Evolutionary conservation across 1,139 yeast species (phyloP).

Genomic region (Geotrichum carabidarum): DNA sequence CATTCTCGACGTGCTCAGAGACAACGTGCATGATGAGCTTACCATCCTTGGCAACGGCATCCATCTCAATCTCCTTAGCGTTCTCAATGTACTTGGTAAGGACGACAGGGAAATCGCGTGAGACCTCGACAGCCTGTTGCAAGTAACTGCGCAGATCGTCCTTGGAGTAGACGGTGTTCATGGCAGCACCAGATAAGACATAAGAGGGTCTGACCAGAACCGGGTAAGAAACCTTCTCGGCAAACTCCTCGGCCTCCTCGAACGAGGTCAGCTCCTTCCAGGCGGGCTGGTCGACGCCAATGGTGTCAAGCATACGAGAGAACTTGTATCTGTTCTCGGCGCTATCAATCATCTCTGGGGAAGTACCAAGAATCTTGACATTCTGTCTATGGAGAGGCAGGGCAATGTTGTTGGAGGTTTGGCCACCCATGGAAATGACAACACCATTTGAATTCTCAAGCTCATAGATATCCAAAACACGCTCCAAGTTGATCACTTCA

Average conservation of each 20-base stretch:
- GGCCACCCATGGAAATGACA: slow-evolving; percentile 96
- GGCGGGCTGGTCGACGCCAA: slow-evolving; percentile 90
- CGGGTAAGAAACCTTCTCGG: slow-evolving; percentile 84
- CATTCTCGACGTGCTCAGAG: slow-evolving; percentile 96
- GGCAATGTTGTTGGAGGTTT: slow-evolving; percentile 95
- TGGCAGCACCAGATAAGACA: slow-evolving; percentile 96
- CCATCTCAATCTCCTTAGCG: slow-evolving; percentile 95
- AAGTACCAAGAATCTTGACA: slow-evolving; percentile 86
- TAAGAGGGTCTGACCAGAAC: slow-evolving; percentile 97
- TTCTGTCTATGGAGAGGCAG: slow-evolving; percentile 64
- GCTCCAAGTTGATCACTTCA: slow-evolving; percentile 90
- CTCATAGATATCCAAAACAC: slow-evolving; percentile 96
- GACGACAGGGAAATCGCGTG: slow-evolving; percentile 95
- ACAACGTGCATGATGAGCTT: slow-evolving; percentile 88
- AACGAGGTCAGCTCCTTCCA: slow-evolving; percentile 94
- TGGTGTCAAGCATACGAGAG: slow-evolving; percentile 86
- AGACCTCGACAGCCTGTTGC: slow-evolving; percentile 83
- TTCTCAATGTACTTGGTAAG: slow-evolving; percentile 92
- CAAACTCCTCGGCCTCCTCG: slow-evolving; percentile 79
- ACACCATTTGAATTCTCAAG: slow-evolving; percentile 85
- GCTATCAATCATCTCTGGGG: slow-evolving; percentile 90
- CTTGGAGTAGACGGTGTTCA: slow-evolving; percentile 82
- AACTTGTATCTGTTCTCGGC: slow-evolving; percentile 99
- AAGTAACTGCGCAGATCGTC: slow-evolving; percentile 76
- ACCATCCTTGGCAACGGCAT: slow-evolving; percentile 90